A percentile compares a stretch with the other conserved stretches of the same genome.
These are phyloP conservation scores for Mycena vulgaris DNA, from an alignment of 768 basidiomycete species.

Conservation along the genomic window DNA sequence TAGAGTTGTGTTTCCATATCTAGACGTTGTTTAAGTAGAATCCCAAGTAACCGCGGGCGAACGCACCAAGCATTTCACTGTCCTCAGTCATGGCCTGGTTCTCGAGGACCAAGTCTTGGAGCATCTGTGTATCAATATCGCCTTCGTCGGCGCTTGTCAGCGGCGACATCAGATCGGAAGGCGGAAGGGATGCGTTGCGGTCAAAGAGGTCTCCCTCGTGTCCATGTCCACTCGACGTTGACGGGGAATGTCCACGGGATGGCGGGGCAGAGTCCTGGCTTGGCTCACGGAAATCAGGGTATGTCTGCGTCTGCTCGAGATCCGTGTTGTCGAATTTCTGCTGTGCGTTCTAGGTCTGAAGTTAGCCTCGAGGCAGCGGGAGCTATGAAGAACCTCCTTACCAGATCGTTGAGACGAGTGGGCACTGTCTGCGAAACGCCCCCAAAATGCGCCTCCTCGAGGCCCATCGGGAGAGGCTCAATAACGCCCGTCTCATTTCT, in stretches of 20 bases:
- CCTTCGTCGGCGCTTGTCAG: constrained; percentile 32
- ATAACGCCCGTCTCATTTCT: constrained; percentile 71
- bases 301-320: constrained; percentile 68
- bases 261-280: constrained; percentile 45
- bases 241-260: constrained; percentile 28
- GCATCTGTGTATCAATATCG: constrained; percentile 44
- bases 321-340: constrained; percentile 42
- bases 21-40: constrained; percentile 34
- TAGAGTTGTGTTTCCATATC: constrained; percentile 61
- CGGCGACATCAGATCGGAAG: constrained; percentile 40
- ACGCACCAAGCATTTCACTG: constrained; percentile 65
- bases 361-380: background rate
- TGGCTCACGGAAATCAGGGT: constrained; percentile 43
- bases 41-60: background rate
- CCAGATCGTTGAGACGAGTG: constrained; percentile 69
- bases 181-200: constrained; percentile 31
- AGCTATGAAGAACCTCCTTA: constrained; percentile 48
- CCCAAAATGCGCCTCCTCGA: constrained; percentile 63
- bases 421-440: constrained; percentile 69
- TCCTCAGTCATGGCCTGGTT: constrained; percentile 48
- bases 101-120: constrained; percentile 47
- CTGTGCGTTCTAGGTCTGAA: constrained; percentile 30
- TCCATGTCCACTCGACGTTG: constrained; percentile 17
- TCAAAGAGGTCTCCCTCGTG: constrained; percentile 29
- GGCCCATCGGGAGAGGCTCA: constrained; percentile 53